Evolutionary conservation across 2,329 filamentous ascomycete species (phyloP).

Genomic region (Aureobasidium sp.): DNA sequence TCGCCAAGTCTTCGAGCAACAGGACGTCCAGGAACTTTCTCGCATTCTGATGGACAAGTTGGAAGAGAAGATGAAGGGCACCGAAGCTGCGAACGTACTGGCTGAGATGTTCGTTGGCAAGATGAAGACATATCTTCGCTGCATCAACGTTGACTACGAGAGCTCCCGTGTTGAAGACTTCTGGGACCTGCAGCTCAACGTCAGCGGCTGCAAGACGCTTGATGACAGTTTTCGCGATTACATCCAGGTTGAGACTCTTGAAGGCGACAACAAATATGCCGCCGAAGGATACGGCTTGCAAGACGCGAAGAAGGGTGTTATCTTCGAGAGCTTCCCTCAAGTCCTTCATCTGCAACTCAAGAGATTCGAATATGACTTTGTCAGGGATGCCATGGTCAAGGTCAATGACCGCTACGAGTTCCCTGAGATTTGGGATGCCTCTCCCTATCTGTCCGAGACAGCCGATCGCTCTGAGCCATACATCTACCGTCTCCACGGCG

Average conservation of each 20-base stretch:
- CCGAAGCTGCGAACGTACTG: slow-evolving; percentile 79
- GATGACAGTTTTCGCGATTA: slow-evolving; percentile 96
- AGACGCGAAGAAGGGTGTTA: slow-evolving; percentile 95
- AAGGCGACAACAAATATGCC: slow-evolving; percentile 97
- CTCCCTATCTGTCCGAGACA: slow-evolving; percentile 78
- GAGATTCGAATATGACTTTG: slow-evolving; percentile 95
- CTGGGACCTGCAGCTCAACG: slow-evolving; percentile 98
- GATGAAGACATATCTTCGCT: slow-evolving; percentile 97
- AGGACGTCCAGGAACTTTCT: slow-evolving; percentile 95
- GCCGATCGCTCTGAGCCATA: slow-evolving; percentile 85
- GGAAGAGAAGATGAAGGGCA: slow-evolving; percentile 97
- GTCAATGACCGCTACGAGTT: slow-evolving; percentile 92
- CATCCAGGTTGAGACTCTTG: slow-evolving; percentile 90
- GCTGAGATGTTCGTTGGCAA: slow-evolving; percentile 93
- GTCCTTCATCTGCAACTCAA: slow-evolving; percentile 93
- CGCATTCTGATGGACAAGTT: slow-evolving; percentile 95
- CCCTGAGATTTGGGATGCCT: slow-evolving; percentile 73
- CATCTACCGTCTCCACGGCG: slow-evolving; percentile 87
- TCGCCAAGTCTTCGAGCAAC: slow-evolving; percentile 94
- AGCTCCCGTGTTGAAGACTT: slow-evolving; percentile 94
- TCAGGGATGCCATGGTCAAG: slow-evolving; percentile 97
- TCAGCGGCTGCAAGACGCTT: slow-evolving; percentile 85
- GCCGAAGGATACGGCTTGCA: slow-evolving; percentile 87
- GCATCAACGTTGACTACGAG: slow-evolving; percentile 97
- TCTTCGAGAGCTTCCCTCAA: slow-evolving; percentile 91